Evolutionary conservation across 805 yeast genomes (phyloP), one percentile per base, ranked within the genome.

Genomic region (Schwanniomyces occidentalis): DNA sequence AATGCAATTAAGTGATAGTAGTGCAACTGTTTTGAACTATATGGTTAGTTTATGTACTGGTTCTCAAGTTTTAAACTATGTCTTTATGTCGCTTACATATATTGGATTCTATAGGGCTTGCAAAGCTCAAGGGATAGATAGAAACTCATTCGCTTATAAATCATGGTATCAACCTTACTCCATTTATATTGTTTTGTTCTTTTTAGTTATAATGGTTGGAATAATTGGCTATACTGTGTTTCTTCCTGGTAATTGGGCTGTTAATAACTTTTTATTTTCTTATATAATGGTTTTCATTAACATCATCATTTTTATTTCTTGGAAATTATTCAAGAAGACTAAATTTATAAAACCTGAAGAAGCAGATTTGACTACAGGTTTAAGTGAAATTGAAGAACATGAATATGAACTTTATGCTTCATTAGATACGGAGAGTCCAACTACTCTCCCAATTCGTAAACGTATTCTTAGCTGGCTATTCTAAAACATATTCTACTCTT

Each of bases 141-240:
- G 75, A 44, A 30, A 35, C 4, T 41, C 58, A 3, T 61, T 71
- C 46, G 62, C 69, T 2, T 71, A 63, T 54, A 59, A 55, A 26
- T 49, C 74, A 5, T 71, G 71, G 71, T 65, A 51, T 48, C 70
- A 65, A 38, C 71, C 71, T n/a, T 65, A 65, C 47, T 55, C 66
- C 13, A 56, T 60, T 19, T 51, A 46, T 24, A 38, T 62, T 33
- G 54, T 66, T 13, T 51, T 58, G 3, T 49, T 49, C 34, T 55
- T 63, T 40, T 45, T 63, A 30, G 52, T 60, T 56, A 54, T 60
- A n/a, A 69, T 38, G 54, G 65, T 37, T 70, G 85, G 85, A 51
- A 76, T 47, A 58, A 77, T 55, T 61, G 95, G 95, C 4, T 87
- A 84, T 61, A 62, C 73, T 2, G 85, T 80, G 2, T 85, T 87